Conservation (phyloP, 1,284 basidiomycete species). For the Tausonia pullulans region DNA sequence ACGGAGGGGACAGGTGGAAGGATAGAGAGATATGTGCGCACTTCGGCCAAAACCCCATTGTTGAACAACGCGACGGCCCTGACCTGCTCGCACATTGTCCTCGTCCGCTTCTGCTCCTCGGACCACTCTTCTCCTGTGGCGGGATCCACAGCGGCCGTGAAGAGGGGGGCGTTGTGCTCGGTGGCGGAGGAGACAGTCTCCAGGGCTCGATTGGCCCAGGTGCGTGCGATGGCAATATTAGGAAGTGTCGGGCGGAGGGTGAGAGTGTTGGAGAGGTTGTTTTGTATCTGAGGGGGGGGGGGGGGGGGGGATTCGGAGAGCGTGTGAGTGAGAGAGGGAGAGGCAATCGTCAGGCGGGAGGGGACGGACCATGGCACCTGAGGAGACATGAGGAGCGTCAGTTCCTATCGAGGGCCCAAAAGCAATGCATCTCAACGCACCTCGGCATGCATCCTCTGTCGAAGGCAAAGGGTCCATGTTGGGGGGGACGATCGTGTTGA, state of each 20-base stretch:
- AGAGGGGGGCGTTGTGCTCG: not conserved
- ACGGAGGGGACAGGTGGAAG: too few relatives aligned
- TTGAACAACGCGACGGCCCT: conserved; percentile 16
- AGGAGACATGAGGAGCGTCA: not conserved
- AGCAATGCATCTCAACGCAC: not conserved
- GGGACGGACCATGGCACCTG: not conserved
- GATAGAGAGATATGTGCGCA: not conserved
- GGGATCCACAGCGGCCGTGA: not conserved
- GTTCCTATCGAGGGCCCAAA: too few relatives aligned
- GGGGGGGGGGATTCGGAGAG: not conserved
- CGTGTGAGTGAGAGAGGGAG: not conserved
- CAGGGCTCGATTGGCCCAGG: conserved; percentile 13
- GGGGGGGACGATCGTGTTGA: conserved; percentile 10
- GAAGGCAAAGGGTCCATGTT: not conserved
- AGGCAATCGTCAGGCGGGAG: not conserved
- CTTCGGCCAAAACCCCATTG: conserved; percentile 14
- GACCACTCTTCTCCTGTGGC: not conserved
- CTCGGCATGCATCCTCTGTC: conserved; percentile 9
- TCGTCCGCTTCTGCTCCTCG: not conserved
- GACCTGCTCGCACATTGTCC: conserved; percentile 10
- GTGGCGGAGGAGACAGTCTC: not conserved
- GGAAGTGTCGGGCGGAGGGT: not conserved
- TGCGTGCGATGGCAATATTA: conserved; percentile 7
- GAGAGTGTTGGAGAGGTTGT: conserved; percentile 14
- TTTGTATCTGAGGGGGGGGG: conserved; percentile 10